A percentile compares a stretch with the other conserved stretches of the same genome.
These are phyloP conservation scores for Avena atlantica DNA, from an alignment of 176 grass and related monocot species.

Conservation along the genomic window DNA sequence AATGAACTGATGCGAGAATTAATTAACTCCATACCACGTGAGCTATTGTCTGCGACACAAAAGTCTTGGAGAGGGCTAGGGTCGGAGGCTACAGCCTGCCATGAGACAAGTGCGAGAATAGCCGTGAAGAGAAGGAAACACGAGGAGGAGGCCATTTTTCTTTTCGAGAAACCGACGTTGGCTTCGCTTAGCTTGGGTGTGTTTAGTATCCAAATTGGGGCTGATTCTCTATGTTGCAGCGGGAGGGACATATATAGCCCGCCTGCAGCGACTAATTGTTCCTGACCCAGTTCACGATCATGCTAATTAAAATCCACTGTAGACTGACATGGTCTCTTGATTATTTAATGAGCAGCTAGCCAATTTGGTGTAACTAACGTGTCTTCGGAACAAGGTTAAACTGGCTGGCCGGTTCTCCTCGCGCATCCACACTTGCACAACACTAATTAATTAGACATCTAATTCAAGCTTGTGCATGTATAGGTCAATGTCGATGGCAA, in stretches of 20 bases:
- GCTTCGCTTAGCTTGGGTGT: not conserved
- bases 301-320: not conserved
- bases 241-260: not conserved
- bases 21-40: not conserved
- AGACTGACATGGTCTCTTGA: not conserved
- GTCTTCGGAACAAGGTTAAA: too few relatives aligned
- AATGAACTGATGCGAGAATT: not conserved
- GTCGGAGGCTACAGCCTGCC: not conserved
- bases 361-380: too few relatives aligned
- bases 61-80: conserved; percentile 40
- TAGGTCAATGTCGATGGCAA: too few relatives aligned
- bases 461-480: too few relatives aligned
- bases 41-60: conserved; percentile 25
- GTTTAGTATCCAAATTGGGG: not conserved
- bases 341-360: too few relatives aligned
- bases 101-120: conserved; percentile 13
- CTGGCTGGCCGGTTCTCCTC: too few relatives aligned
- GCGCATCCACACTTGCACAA: too few relatives aligned
- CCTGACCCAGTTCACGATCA: not conserved
- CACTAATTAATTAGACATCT: too few relatives aligned
- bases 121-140: not conserved
- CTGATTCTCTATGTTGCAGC: too few relatives aligned
- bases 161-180: not conserved
- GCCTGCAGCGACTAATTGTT: not conserved
- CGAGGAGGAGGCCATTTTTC: not conserved